Conservation (phyloP, 495 filamentous ascomycete species). For the Neurospora tetraspora region DNA sequence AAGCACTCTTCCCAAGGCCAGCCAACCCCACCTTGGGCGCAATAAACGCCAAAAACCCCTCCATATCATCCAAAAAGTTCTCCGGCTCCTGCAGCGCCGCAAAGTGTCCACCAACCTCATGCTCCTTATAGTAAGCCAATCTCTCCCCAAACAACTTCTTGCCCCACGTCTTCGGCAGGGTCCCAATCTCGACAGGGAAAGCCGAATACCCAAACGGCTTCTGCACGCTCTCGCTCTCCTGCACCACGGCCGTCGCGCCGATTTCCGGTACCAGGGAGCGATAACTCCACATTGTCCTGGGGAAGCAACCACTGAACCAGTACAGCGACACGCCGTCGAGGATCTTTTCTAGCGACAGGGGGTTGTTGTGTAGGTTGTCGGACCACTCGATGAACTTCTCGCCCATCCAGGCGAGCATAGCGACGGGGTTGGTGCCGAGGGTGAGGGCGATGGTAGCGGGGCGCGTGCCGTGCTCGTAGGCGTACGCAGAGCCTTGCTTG, state of each 20-base stretch:
- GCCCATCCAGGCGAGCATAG: constrained; percentile 57
- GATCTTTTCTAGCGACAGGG: constrained; percentile 43
- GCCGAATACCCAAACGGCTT: constrained; percentile 52
- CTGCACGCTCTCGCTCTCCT: constrained; percentile 26
- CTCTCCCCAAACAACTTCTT: constrained; percentile 24
- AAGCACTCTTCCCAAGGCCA: neutral
- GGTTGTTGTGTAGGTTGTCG: constrained; percentile 23
- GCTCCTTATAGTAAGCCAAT: constrained; percentile 34
- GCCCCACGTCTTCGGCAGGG: constrained; percentile 41
- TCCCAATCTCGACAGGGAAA: constrained; percentile 46
- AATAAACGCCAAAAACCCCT: constrained; percentile 33
- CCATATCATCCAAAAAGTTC: constrained; percentile 45
- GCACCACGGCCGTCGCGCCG: constrained; percentile 15
- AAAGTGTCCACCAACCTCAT: constrained; percentile 55
- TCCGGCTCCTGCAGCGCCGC: constrained; percentile 49
- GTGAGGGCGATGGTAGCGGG: constrained; percentile 52
- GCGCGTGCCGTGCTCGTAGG: constrained; percentile 46
- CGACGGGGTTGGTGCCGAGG: constrained; percentile 47
- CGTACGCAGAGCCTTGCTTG: constrained; percentile 41
- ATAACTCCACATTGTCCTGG: constrained; percentile 43
- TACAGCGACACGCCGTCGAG: constrained; percentile 49
- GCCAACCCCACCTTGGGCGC: constrained; percentile 2
- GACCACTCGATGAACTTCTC: constrained; percentile 61
- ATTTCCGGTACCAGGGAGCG: constrained; percentile 30
- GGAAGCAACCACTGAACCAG: constrained; percentile 55